Evolutionary conservation across 2,329 filamentous ascomycete genomes (phyloP).

Genomic region (Fusarium sp.): DNA sequence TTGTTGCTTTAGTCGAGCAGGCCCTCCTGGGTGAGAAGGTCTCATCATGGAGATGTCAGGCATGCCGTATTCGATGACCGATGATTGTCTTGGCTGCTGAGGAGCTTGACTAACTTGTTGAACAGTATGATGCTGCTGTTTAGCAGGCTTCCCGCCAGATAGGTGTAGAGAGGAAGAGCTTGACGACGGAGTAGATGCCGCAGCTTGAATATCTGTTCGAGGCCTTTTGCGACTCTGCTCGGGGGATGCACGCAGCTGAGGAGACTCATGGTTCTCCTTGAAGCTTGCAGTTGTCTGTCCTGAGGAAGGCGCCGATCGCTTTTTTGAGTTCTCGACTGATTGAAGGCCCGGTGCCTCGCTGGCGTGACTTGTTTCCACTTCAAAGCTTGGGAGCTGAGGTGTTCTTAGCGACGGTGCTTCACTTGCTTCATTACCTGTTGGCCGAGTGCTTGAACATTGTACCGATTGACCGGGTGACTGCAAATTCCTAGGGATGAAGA

Average conservation of each 20-base stretch:
- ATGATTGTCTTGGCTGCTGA: neutral
- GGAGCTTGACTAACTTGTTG: neutral
- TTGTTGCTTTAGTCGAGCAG: conserved; percentile 8
- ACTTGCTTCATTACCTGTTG: neutral
- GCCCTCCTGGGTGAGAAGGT: conserved; percentile 7
- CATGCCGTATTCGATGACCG: neutral
- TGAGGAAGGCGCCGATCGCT: conserved; percentile 12
- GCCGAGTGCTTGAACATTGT: neutral
- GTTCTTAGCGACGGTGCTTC: neutral
- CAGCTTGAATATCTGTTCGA: neutral
- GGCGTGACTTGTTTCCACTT: neutral
- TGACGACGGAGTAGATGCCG: neutral
- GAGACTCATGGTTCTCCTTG: neutral
- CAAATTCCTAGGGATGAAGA: neutral
- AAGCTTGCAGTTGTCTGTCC: conserved; percentile 12
- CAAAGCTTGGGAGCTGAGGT: neutral
- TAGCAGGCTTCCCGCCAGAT: neutral
- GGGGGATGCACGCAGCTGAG: neutral
- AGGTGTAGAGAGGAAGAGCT: neutral
- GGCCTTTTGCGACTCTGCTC: conserved; percentile 9
- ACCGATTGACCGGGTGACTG: neutral
- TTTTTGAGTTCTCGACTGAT: neutral
- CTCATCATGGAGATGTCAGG: conserved; percentile 7
- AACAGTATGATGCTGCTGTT: neutral
- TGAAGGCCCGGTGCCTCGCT: neutral